Conservation (phyloP, 805 yeast genomes). For the Hanseniaspora mollemarum region DNA sequence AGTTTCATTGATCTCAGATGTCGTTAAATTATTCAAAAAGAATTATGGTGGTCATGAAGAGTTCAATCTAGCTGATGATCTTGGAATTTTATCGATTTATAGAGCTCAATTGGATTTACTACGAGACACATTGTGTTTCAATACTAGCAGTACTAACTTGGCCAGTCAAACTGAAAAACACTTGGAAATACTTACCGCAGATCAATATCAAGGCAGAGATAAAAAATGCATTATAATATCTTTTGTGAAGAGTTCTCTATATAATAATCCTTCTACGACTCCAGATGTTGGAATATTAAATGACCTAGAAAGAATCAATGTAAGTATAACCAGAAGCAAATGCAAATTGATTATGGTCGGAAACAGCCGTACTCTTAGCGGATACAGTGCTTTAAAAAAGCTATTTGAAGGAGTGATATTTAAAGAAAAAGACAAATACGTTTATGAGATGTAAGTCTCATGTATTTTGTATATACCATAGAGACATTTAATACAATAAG, state of each 20-base stretch:
- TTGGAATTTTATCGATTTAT: conserved; percentile 86
- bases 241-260: conserved; percentile 54
- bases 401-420: conserved; percentile 34
- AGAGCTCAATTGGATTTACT: conserved; percentile 62
- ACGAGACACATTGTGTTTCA: conserved; percentile 22
- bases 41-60: conserved; percentile 34
- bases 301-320: conserved; percentile 90
- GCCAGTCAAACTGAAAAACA: conserved; percentile 25
- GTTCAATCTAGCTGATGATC: conserved; percentile 31
- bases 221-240: conserved; percentile 85
- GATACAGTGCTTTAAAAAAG: conserved; percentile 26
- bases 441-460: not conserved
- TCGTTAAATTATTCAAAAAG: conserved; percentile 38
- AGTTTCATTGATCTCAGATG: conserved; percentile 49
- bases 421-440: conserved; percentile 2
- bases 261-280: conserved; percentile 38
- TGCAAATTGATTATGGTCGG: conserved; percentile 77
- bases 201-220: conserved; percentile 91
- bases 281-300: conserved; percentile 65
- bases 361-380: conserved; percentile 47
- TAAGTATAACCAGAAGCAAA: conserved; percentile 84
- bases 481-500: too few relatives aligned
- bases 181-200: conserved; percentile 82
- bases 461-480: too few relatives aligned
- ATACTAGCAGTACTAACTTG: not conserved